phyloP scores from a whole-genome alignment of 148 eudicot genomes.

The Chenopodium album region DNA sequence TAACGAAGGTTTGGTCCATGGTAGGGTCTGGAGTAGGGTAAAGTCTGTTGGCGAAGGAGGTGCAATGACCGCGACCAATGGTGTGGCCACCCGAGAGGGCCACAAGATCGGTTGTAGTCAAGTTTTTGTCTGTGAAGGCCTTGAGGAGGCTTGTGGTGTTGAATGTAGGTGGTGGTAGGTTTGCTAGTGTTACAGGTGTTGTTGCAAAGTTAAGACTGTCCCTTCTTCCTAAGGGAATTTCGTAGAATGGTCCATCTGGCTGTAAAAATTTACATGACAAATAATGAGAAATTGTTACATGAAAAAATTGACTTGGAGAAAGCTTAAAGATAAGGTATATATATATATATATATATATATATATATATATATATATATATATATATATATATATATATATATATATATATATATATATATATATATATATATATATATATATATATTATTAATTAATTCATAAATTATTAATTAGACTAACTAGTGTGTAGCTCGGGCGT shows the following conservation, averaged over 20 bases:
- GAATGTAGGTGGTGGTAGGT: conserved; percentile 35
- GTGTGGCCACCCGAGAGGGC: conserved; percentile 56
- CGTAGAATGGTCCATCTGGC: conserved; percentile 42
- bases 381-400: no score
- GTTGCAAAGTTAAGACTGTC: conserved; percentile 41
- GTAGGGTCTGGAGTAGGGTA: conserved; percentile 43
- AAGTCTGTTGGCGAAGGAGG: conserved; percentile 35
- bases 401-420: no score
- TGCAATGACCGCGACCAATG: conserved; percentile 41
- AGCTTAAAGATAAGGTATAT: no score
- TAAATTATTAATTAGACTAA: no score
- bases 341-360: no score
- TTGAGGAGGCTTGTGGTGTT: conserved; percentile 33
- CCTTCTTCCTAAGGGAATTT: conserved; percentile 41
- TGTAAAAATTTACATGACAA: not conserved
- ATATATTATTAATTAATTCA: no score
- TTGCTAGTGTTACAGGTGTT: conserved; percentile 13
- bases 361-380: no score
- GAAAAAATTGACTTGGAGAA: not conserved
- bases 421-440: no score
- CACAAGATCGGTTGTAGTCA: conserved; percentile 41
- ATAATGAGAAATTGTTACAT: not conserved
- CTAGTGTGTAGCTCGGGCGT: no score
- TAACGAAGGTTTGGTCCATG: conserved; percentile 34
- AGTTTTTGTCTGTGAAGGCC: conserved; percentile 21